Percentiles rank a stretch among this genome's conserved stretches.
Evolutionary conservation across 176 grass and related monocot genomes (phyloP).

Genomic region (Musa schizocarpa): DNA sequence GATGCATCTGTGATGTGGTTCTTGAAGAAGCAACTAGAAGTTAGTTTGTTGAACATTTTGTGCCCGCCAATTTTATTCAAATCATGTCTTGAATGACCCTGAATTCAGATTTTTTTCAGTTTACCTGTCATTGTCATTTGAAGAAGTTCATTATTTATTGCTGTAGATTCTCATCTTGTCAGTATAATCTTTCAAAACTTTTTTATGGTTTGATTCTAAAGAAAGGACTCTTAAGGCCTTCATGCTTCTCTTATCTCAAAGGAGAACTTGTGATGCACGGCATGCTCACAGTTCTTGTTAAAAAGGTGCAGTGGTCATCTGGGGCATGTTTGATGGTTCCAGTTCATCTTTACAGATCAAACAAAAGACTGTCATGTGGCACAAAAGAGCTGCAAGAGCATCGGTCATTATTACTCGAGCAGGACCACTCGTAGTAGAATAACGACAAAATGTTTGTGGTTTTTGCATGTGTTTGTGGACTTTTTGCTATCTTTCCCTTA

Average conservation of each 20-base stretch:
- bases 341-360: conserved; percentile 6
- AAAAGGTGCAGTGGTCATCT: neutral
- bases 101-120: neutral
- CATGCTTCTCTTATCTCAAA: neutral
- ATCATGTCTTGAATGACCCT: too few relatives aligned
- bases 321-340: neutral
- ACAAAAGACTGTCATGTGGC: neutral
- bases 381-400: neutral
- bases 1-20: too few relatives aligned
- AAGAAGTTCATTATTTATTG: neutral
- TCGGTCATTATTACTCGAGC: neutral
- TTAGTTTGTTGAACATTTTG: too few relatives aligned
- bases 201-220: too few relatives aligned
- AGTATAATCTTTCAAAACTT: neutral
- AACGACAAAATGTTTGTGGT: neutral
- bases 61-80: too few relatives aligned
- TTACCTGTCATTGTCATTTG: neutral
- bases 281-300: neutral
- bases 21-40: too few relatives aligned
- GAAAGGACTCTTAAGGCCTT: neutral
- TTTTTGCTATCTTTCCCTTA: neutral
- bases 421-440: neutral
- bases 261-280: neutral
- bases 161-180: neutral
- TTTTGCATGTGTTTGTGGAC: neutral